These are phyloP conservation scores for Dactylorhiza incarnata DNA, from an alignment of 106 monocot species.

Conservation along the genomic window DNA sequence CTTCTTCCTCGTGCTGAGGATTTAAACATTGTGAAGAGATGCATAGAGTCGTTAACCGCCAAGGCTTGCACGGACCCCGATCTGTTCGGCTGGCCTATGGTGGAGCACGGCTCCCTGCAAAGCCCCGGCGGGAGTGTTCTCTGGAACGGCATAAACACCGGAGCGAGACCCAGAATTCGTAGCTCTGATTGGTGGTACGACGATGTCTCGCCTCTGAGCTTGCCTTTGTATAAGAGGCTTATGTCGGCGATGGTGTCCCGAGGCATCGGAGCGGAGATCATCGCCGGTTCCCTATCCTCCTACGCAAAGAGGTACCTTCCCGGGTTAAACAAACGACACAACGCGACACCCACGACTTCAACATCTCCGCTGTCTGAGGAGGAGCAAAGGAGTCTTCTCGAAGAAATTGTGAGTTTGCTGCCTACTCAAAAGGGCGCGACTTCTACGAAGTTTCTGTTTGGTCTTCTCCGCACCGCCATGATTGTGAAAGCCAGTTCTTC, in stretches of 20 bases:
- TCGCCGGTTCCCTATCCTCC: slow-evolving; percentile 18
- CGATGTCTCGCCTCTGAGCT: slow-evolving; percentile 19
- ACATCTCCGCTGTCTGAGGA: slow-evolving; percentile 10
- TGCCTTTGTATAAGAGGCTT: slow-evolving; percentile 22
- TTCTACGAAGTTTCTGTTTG: slow-evolving; percentile 22
- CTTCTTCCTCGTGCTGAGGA: slow-evolving; percentile 28
- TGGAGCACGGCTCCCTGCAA: slow-evolving; percentile 24
- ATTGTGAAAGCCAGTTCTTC: slow-evolving; percentile 14
- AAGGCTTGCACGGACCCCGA: slow-evolving; percentile 25
- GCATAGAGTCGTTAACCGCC: slow-evolving; percentile 27
- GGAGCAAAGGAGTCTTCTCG: slow-evolving; percentile 21
- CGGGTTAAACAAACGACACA: slow-evolving; percentile 12
- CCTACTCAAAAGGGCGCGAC: slow-evolving; percentile 14
- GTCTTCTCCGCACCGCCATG: slow-evolving; percentile 20
- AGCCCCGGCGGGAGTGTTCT: slow-evolving; percentile 29
- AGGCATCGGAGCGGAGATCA: slow-evolving; percentile 13
- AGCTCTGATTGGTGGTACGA: slow-evolving; percentile 36
- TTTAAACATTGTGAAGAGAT: slow-evolving; percentile 19
- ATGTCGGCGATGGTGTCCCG: slow-evolving; percentile 21
- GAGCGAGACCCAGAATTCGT: slow-evolving; percentile 12
- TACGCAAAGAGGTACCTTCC: slow-evolving; percentile 18
- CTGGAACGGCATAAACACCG: slow-evolving; percentile 33
- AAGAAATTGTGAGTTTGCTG: slow-evolving; percentile 19
- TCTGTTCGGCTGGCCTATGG: slow-evolving; percentile 22
- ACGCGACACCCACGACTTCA: not conserved